Base-by-base conservation (phyloP, 805 yeast genomes). In the Candida gorgasii region DNA sequence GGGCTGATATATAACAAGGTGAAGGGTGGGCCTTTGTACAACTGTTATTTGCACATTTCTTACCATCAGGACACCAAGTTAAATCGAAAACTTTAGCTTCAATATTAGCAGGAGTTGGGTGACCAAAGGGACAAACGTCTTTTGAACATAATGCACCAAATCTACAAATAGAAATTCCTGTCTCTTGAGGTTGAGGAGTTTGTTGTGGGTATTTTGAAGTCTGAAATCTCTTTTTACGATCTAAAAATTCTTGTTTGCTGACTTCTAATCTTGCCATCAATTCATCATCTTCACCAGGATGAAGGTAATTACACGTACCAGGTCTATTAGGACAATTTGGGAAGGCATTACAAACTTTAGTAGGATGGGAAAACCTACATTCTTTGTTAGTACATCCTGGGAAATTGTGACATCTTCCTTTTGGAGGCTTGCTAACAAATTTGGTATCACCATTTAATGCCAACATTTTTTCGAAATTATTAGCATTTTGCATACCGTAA, bases 11-110 rank as follows among this genome's bases (percentile, higher is more conserved):
- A 39, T 42, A 61, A 46, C 54, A 67, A 61, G 90, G 84, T 2
- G 96, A 87, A 2, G 96, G 87, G 63, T 89, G 97, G 0, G 95
- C 89, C 53, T 77, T 82, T 42, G 69, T 69, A 65, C 97, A 89
- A 12, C 56, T 51, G 0, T 73, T 61, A 57, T 88, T 79, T 18
- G 63, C 50, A 67, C 97, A 89, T 15, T 65, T 61, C 51, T 83
- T 75, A 50, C 86, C 86, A 27, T 72, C 79, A 6, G 82, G 67
- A 69, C 97, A 89, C 95, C 95, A 86, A 50, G 80, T 84, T 36
- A 78, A 65, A 13, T 76, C 74, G 12, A 77, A 68, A 30, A 89
- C 87, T 52, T 81, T 79, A 20, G 89, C 89, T 47, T 76, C 80
- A 48, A 75, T 78, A 64, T 85, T 87, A 13, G 88, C 85, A 1